Evolutionary conservation across 495 filamentous ascomycete species (phyloP).

Genomic region (Neurospora sublineolata): DNA sequence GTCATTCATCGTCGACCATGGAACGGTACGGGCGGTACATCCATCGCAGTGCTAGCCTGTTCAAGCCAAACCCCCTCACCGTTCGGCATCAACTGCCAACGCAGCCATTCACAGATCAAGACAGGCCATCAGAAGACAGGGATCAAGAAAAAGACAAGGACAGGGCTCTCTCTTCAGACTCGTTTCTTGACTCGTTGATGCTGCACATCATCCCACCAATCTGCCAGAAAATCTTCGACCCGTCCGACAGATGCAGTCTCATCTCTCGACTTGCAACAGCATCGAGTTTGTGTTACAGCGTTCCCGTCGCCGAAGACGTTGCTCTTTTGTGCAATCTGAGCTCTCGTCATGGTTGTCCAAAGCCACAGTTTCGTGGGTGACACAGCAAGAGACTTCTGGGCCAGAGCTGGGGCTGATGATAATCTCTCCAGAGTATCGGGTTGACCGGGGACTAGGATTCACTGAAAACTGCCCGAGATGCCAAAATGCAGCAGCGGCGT

Average conservation of each 20-base stretch:
- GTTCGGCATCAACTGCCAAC: slow-evolving; percentile 18
- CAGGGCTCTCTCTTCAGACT: slow-evolving; percentile 13
- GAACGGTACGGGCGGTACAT: slow-evolving; percentile 8
- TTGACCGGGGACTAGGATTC: neutral
- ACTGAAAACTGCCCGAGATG: neutral
- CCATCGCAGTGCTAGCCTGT: slow-evolving; percentile 14
- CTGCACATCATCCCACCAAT: slow-evolving; percentile 26
- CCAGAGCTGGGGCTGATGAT: neutral
- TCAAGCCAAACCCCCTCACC: slow-evolving; percentile 6
- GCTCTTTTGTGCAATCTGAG: neutral
- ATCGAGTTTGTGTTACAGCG: neutral
- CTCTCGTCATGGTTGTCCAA: neutral
- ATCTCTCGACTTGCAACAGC: neutral
- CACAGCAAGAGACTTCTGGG: neutral
- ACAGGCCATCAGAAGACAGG: slow-evolving; percentile 19
- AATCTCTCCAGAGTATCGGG: neutral
- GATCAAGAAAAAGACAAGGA: slow-evolving; percentile 1
- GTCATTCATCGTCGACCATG: slow-evolving; percentile 8
- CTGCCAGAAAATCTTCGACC: slow-evolving; percentile 5
- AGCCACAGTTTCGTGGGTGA: neutral
- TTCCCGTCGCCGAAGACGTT: neutral
- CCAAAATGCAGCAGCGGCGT: neutral
- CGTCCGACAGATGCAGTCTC: slow-evolving; percentile 2
- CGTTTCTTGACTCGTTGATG: slow-evolving; percentile 25
- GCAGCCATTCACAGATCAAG: slow-evolving; percentile 7